phyloP scores from a whole-genome alignment of 257 asterid species.

The Lycium barbarum region DNA sequence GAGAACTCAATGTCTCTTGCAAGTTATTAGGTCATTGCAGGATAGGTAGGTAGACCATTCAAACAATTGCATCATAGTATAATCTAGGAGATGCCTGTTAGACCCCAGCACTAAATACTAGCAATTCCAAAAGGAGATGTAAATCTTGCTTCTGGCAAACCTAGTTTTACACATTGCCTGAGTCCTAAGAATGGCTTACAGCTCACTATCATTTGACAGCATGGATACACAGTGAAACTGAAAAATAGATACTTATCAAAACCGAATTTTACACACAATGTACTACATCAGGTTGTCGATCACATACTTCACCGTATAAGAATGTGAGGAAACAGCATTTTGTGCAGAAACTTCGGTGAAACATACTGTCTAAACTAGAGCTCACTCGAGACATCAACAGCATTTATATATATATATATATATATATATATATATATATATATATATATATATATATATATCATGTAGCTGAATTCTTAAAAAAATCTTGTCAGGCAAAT shows the following conservation, averaged over 20 bases:
- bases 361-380: neutral
- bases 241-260: no score
- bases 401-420: neutral
- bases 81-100: no score
- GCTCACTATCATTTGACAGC: neutral
- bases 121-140: neutral
- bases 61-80: neutral
- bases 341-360: neutral
- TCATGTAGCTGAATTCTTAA: neutral
- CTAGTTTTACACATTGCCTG: neutral
- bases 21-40: no score
- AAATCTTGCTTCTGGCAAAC: neutral
- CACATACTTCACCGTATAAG: neutral
- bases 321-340: neutral
- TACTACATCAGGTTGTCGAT: neutral
- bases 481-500: neutral
- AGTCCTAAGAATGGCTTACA: no score
- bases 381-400: neutral
- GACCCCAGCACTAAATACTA: neutral
- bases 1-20: no score
- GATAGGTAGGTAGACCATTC: no score
- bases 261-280: neutral
- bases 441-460: neutral
- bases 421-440: neutral
- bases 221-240: neutral